Conservation (phyloP, 2,329 filamentous ascomycete genomes). For the Raffaelea albimanens region DNA sequence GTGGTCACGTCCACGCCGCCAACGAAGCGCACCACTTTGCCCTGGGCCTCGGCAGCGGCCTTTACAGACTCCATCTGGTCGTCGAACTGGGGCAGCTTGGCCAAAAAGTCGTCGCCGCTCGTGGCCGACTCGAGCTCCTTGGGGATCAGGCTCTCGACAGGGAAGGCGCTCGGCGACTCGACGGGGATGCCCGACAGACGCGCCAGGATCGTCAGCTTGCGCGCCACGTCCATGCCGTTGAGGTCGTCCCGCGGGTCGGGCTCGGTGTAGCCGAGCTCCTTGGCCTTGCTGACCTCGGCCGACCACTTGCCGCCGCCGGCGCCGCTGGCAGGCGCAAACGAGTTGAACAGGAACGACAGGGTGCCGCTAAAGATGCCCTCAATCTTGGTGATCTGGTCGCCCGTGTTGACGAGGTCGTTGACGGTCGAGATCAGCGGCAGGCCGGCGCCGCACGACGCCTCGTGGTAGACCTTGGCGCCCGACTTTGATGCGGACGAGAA, state of each 20-base stretch:
- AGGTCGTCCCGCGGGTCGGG: constrained; percentile 79
- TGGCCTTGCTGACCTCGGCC: constrained; percentile 83
- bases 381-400: constrained; percentile 83
- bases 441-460: constrained; percentile 88
- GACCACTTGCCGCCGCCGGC: constrained; percentile 74
- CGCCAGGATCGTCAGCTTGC: constrained; percentile 91
- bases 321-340: constrained; percentile 72
- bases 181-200: constrained; percentile 74
- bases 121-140: constrained; percentile 68
- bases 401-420: constrained; percentile 88
- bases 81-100: constrained; percentile 72
- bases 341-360: constrained; percentile 98
- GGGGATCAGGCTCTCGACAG: constrained; percentile 88
- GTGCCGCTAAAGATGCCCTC: constrained; percentile 97
- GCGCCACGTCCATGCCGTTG: constrained; percentile 83
- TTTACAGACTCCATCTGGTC: constrained; percentile 84
- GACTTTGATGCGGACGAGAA: constrained; percentile 61
- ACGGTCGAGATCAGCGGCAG: constrained; percentile 89
- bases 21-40: constrained; percentile 89
- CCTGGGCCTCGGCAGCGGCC: constrained; percentile 70
- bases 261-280: constrained; percentile 86
- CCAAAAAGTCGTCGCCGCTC: constrained; percentile 79
- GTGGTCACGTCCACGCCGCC: constrained; percentile 82
- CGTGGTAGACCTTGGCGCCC: constrained; percentile 84
- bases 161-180: constrained; percentile 78